These are phyloP conservation scores for Pseudopyrenochaeta lycopersici DNA, from an alignment of 2,329 filamentous ascomycete species.

Conservation along the genomic window DNA sequence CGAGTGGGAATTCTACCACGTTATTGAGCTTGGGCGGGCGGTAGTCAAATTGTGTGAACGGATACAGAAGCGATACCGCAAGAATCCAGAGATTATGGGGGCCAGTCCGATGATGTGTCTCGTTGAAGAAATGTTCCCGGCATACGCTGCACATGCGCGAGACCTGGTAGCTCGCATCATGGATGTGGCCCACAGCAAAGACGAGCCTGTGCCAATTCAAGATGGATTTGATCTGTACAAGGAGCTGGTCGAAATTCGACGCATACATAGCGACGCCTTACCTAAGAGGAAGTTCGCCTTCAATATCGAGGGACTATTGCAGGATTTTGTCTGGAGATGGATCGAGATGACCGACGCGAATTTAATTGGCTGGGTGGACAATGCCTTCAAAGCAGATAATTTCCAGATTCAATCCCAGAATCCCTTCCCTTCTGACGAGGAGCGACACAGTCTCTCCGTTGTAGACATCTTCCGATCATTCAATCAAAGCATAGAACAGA, in stretches of 20 bases:
- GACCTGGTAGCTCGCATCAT: constrained; percentile 86
- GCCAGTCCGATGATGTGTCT: constrained; percentile 74
- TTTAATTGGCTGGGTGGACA: constrained; percentile 84
- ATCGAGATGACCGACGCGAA: constrained; percentile 81
- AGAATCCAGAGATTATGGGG: constrained; percentile 87
- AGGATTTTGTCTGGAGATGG: constrained; percentile 97
- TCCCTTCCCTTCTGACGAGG: constrained; percentile 74
- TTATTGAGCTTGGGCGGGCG: constrained; percentile 86
- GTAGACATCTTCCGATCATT: constrained; percentile 95
- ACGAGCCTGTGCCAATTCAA: constrained; percentile 81
- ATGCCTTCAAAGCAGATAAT: constrained; percentile 88
- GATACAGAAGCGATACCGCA: constrained; percentile 91
- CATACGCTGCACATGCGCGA: constrained; percentile 87
- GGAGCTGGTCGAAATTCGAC: constrained; percentile 84
- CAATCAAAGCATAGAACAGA: constrained; percentile 88
- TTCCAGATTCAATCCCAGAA: constrained; percentile 79
- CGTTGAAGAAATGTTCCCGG: constrained; percentile 84
- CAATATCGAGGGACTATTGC: constrained; percentile 83
- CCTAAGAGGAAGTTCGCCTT: constrained; percentile 81
- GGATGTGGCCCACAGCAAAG: constrained; percentile 72
- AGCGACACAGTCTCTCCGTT: constrained; percentile 91
- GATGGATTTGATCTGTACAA: constrained; percentile 95
- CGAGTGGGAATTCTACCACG: constrained; percentile 89
- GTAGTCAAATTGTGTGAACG: constrained; percentile 86
- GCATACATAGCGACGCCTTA: constrained; percentile 79